Evolutionary conservation across 169 alveolate genomes (phyloP), one percentile per base, ranked within the genome.

Genomic region (Plasmodium yoelii): DNA sequence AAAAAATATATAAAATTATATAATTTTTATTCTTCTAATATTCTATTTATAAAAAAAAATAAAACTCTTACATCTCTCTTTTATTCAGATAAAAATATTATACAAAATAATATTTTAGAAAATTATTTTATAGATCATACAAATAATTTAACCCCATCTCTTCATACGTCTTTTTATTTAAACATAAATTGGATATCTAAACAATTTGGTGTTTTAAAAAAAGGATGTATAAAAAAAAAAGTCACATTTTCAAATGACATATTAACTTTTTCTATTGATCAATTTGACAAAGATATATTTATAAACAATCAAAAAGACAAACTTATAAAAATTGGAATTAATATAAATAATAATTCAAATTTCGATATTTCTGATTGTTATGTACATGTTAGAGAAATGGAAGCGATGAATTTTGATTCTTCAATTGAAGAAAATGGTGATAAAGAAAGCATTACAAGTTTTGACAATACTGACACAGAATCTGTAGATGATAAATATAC

Each of bases 331-430:
- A 64, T 77, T 47, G 59, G 46, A 18, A 26, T 77, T 2, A 77
- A 77, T 56, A 77, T 77, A 63, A 70, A 64, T 34, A 77, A 77
- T 57, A 77, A 77, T 39, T 47, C 77, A 49, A 69, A 68, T n/a
- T 28, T 49, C 28, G 88, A 77, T 19, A 24, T 77, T 19, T 22
- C 15, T n/a, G 53, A 77, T 28, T 77, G 72, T 49, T 77, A 77
- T 64, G 71, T 77, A 56, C 88, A 77, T 22, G 88, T 56, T 7
- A 22, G 65, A 9, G 88, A 77, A 56, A 19, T 77, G 71, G 77
- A 61, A 12, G 60, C 80, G 19, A 46, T 77, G 65, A 24, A 51
- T 26, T 63, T 75, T 0, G 19, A 26, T 1, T 22, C 28, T 19
- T 26, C 22, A 19, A 5, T 64, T 15, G 80, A 64, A 0, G 13